A percentile compares a stretch with the other conserved stretches of the same genome.
Conservation (phyloP, 2,329 filamentous ascomycete genomes). For the Zymoseptoria ardabiliae region DNA sequence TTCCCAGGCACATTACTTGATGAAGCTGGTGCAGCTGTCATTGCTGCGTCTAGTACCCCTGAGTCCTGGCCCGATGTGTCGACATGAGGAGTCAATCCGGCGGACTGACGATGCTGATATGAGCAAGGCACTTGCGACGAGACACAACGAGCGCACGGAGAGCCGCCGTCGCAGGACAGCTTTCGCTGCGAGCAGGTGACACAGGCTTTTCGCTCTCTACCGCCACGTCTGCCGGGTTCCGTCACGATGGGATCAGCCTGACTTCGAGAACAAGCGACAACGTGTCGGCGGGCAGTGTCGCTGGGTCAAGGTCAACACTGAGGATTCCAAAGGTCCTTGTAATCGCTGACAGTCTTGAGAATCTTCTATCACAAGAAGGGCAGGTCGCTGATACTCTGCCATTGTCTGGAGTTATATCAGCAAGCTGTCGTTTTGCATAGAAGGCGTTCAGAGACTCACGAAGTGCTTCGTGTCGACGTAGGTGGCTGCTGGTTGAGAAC, state of each 20-base stretch:
- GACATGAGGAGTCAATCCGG: background rate
- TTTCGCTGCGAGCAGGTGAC: background rate
- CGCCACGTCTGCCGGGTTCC: background rate
- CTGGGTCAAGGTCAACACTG: background rate
- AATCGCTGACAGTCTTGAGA: background rate
- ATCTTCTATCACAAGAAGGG: background rate
- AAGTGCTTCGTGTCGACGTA: background rate
- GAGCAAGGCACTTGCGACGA: background rate
- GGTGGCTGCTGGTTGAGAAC: background rate
- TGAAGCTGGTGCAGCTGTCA: too few species aligned
- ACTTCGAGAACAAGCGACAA: background rate
- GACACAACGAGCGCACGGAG: background rate
- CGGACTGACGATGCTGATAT: background rate
- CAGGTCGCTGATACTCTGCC: background rate
- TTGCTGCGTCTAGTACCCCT: too few species aligned
- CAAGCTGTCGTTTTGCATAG: background rate
- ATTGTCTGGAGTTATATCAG: background rate
- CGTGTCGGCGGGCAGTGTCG: background rate
- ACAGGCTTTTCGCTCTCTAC: background rate
- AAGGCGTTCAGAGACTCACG: background rate
- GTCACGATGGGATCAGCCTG: background rate
- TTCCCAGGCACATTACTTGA: background rate
- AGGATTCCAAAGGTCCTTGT: background rate
- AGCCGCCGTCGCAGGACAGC: background rate
- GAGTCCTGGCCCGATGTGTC: background rate